Percentiles rank a stretch among this genome's conserved stretches.
These are phyloP conservation scores for Calonectria pteridis DNA, from an alignment of 2,329 filamentous ascomycete species.

Conservation along the genomic window DNA sequence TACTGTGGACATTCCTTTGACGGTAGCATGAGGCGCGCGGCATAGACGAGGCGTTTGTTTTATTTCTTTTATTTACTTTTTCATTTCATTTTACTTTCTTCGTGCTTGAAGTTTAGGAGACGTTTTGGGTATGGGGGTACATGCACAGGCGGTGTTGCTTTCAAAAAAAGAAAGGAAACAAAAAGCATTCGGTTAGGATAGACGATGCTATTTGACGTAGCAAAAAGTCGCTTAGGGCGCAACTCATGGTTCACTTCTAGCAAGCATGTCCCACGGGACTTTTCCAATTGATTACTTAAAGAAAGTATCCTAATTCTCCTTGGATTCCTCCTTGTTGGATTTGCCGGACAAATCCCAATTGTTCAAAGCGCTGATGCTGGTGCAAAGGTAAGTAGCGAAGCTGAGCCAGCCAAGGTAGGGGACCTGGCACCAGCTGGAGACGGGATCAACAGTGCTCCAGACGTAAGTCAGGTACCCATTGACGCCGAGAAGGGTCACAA, in stretches of 20 bases:
- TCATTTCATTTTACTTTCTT: background rate
- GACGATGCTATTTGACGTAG: background rate
- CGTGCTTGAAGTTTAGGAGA: background rate
- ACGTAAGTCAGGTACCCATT: conserved; percentile 81
- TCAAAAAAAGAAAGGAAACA: background rate
- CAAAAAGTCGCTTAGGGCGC: background rate
- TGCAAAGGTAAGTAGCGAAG: conserved; percentile 89
- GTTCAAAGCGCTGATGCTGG: conserved; percentile 76
- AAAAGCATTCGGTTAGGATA: background rate
- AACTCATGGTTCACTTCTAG: background rate
- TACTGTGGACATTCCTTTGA: conserved; percentile 15
- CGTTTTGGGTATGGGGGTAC: background rate
- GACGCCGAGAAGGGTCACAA: conserved; percentile 77
- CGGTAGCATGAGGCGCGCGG: conserved; percentile 19
- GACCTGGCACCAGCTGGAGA: conserved; percentile 79
- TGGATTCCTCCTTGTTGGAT: conserved; percentile 35
- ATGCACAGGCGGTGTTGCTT: background rate
- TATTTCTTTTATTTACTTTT: conserved; percentile 5
- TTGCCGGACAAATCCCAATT: conserved; percentile 69
- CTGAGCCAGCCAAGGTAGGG: conserved; percentile 90
- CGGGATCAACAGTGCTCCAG: conserved; percentile 80
- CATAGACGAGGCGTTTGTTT: conserved; percentile 41
- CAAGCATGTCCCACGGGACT: background rate
- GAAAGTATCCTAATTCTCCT: conserved; percentile 40
- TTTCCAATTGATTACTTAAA: conserved; percentile 31